phyloP scores from a whole-genome alignment of 495 filamentous ascomycete species.

The Delitschia confertaspora region DNA sequence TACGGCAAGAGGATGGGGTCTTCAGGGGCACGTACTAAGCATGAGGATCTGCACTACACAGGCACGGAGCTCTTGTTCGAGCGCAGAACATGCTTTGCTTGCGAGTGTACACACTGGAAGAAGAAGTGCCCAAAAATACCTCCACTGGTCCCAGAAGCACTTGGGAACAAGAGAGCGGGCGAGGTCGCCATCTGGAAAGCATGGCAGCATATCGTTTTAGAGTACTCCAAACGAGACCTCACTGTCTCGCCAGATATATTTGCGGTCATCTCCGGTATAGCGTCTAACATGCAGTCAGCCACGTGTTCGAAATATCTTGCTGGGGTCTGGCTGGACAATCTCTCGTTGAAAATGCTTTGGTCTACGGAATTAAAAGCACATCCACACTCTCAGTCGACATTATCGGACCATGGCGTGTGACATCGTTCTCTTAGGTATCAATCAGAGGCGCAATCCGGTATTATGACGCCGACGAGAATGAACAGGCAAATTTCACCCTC shows the following conservation, averaged over 20 bases:
- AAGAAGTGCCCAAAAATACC: constrained; percentile 12
- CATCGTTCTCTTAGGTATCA: constrained; percentile 16
- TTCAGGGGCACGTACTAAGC: constrained; percentile 24
- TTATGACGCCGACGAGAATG: constrained; percentile 8
- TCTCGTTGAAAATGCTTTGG: constrained; percentile 17
- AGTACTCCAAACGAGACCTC: constrained; percentile 14
- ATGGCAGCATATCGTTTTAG: constrained; percentile 17
- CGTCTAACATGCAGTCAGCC: constrained; percentile 9
- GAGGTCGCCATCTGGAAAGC: constrained; percentile 9
- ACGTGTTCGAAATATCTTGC: constrained; percentile 7
- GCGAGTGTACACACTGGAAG: constrained; percentile 15
- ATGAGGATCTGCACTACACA: constrained; percentile 23
- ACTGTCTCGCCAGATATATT: constrained; percentile 11
- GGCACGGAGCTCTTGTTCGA: constrained; percentile 25
- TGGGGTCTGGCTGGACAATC: constrained; percentile 17
- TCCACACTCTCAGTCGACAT: not conserved
- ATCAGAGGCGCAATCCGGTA: constrained; percentile 6
- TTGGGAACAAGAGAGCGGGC: constrained; percentile 2
- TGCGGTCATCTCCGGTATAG: constrained; percentile 14
- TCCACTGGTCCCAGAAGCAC: constrained; percentile 11
- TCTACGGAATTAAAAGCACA: no score
- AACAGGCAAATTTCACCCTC: constrained; percentile 5
- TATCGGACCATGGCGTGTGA: not conserved
- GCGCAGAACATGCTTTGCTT: constrained; percentile 18
- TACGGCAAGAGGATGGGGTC: constrained; percentile 17